phyloP scores from a whole-genome alignment of 179 eudicot genomes.

The Monotropa hypopitys region DNA sequence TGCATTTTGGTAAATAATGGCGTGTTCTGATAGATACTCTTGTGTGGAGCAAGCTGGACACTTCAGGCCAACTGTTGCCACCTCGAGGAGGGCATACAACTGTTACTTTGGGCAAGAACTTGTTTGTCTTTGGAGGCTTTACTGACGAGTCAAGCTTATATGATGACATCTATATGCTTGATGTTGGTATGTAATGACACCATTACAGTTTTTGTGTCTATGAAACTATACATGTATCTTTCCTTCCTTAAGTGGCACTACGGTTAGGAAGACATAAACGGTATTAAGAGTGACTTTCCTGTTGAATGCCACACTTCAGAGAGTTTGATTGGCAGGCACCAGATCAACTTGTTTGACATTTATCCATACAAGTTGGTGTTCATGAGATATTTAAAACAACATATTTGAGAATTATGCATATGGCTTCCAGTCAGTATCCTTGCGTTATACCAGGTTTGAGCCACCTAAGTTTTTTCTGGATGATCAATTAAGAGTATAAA shows the following conservation, averaged over 20 bases:
- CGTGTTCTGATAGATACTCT: slow-evolving; percentile 50
- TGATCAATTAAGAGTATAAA: background rate
- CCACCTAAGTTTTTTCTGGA: background rate
- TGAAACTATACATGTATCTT: background rate
- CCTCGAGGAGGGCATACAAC: slow-evolving; percentile 97
- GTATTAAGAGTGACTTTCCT: background rate
- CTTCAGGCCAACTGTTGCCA: slow-evolving; percentile 66
- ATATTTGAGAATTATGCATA: background rate
- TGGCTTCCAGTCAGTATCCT: background rate
- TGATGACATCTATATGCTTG: slow-evolving; percentile 76
- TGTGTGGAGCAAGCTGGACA: slow-evolving; percentile 67
- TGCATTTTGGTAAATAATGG: background rate
- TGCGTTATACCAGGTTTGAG: background rate
- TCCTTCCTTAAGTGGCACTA: background rate
- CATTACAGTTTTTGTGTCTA: background rate
- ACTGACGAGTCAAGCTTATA: slow-evolving; percentile 66
- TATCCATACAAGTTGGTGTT: background rate
- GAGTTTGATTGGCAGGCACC: background rate
- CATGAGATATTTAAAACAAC: background rate
- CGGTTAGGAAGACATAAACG: background rate
- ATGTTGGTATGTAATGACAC: slow-evolving; percentile 46
- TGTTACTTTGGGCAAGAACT: slow-evolving; percentile 52
- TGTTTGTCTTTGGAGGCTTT: slow-evolving; percentile 94
- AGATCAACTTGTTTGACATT: background rate
- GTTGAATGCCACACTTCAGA: background rate